Evolutionary conservation across 163 green algal genomes (phyloP), one percentile per base, ranked within the genome.

Genomic region (Chloromonas sp.): DNA sequence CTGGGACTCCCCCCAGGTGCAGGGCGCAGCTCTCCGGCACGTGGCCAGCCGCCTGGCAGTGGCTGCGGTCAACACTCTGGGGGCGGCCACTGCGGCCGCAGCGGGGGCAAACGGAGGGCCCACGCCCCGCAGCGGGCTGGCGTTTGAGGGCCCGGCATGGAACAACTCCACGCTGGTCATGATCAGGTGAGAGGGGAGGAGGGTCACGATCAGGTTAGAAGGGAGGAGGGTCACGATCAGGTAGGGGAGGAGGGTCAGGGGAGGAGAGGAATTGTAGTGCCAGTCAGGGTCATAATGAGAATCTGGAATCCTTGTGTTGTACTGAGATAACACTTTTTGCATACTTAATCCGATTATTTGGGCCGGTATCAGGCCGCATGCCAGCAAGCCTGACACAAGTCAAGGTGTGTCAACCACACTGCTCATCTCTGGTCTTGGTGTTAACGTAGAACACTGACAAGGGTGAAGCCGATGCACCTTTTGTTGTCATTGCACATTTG

Each of bases 81-180:
- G 86, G 79, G 79, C 60, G 82, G 84, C 58, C 8, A n/a, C 60
- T 58, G 60, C 13, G 60, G 36, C 79, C 8, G 60, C 5, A 59
- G 79, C 60, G 8, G 60, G 60, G 3, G 79, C 78, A 11, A 15
- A 3, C 78, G 58, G 78, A 3, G 2, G 57, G 36, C 5, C 78
- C 0, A 88, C 87, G 0, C 71, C 84, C 8, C 85, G 84, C 2
- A 91, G 88, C 1, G 62, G 86, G 11, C 66, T 94, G 36, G 85
- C 82, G 13, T 96, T 96, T 89, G 93, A 97, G 86, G 95, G 94
- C 0, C 71, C 83, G 8, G 74, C 91, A 5, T 98, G 95, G 95
- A 97, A 95, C 90, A 85, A 81, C 77, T 89, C 85, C 83, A 96
- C 91, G 0, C 90, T 94, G 58, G 87, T 93, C 78, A 89, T 95